Base-by-base conservation (phyloP, 2,329 filamentous ascomycete genomes). In the Drechslerella coelobrocha region DNA sequence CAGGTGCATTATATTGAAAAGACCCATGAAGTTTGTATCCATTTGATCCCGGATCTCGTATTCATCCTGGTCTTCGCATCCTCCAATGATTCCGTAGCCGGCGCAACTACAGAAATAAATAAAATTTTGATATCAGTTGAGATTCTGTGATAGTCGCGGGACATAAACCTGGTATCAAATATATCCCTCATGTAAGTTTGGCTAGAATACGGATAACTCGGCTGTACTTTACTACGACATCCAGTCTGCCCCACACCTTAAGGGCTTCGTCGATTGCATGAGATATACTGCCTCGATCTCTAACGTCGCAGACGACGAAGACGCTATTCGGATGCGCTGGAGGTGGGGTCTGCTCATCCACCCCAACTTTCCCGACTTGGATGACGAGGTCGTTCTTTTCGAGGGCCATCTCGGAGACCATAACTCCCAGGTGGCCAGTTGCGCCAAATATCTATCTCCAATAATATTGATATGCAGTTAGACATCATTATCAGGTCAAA, bases 11-110 rank as follows among this genome's bases (percentile, higher is more conserved):
- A 99, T 96, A 79, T 97, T 90, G 68, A 97, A 80, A 0, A 92
- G 95, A 59, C 94, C 94, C 83, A 96, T 93, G 79, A 97, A 96
- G 79, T 99, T 99, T 21, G 92, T 97, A 82, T 95, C 91, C 80
- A 97, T 97, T 79, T 97, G 94, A 76, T 96, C 93, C 66, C 92
- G 89, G 75, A 97, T 85, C 77, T 97, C 94, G 78, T 92, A 88
- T 78, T 96, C 91, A 78, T 97, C 92, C 81, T 97, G 94, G 80
- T 97, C 94, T 80, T 97, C 94, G 79, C 92, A 97, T 0, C 93
- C 88, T 26, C 91, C 93, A 75, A 97, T 96, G 59, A 99, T 55
- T 34, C 92, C 93, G 80, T 96, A 97, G 14, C 93, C 93, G 10
- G 91, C 92, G 80, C 92, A 96, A 79, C 69, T 73, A 53, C 47